Percentiles rank a stretch among this genome's conserved stretches.
These are phyloP conservation scores for Gossypium turneri DNA, from an alignment of 345 rosid species.

Conservation along the genomic window DNA sequence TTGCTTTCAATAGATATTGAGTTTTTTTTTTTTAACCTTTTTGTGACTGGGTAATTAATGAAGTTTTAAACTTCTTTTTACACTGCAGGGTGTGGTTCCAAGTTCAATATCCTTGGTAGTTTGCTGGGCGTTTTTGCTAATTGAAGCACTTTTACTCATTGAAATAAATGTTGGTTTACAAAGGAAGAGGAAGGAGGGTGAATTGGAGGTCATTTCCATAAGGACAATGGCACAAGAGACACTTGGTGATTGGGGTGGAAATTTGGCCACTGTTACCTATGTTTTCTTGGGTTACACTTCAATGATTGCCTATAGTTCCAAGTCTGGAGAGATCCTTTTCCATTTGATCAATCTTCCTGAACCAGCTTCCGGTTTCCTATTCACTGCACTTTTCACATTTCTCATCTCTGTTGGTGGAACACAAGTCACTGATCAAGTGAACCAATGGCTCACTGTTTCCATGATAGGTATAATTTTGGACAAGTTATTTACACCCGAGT, in stretches of 20 bases:
- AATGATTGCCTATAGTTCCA: constrained; percentile 55
- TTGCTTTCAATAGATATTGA: neutral
- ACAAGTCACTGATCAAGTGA: constrained; percentile 46
- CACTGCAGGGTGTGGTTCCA: constrained; percentile 48
- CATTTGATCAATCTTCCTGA: constrained; percentile 46
- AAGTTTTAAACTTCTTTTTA: neutral
- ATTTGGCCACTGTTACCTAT: constrained; percentile 39
- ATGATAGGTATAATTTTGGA: constrained; percentile 46
- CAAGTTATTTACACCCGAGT: neutral
- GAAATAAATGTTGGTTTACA: constrained; percentile 47
- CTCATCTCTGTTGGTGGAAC: constrained; percentile 52
- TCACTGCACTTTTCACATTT: constrained; percentile 28
- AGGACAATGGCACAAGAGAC: constrained; percentile 71
- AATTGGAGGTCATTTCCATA: constrained; percentile 41
- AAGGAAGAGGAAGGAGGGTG: constrained; percentile 25
- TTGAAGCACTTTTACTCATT: constrained; percentile 53
- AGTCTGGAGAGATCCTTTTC: constrained; percentile 55
- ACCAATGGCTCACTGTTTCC: constrained; percentile 54
- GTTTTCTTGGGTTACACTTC: constrained; percentile 59
- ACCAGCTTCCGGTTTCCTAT: constrained; percentile 27
- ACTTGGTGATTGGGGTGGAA: constrained; percentile 52
- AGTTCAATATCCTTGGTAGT: constrained; percentile 43
- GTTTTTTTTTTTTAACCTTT: neutral
- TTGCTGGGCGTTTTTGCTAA: constrained; percentile 58
- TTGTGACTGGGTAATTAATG: neutral